Percentiles rank a stretch among this genome's conserved stretches.
These are phyloP conservation scores for Petrea volubilis DNA, from an alignment of 257 asterid species.

Conservation along the genomic window DNA sequence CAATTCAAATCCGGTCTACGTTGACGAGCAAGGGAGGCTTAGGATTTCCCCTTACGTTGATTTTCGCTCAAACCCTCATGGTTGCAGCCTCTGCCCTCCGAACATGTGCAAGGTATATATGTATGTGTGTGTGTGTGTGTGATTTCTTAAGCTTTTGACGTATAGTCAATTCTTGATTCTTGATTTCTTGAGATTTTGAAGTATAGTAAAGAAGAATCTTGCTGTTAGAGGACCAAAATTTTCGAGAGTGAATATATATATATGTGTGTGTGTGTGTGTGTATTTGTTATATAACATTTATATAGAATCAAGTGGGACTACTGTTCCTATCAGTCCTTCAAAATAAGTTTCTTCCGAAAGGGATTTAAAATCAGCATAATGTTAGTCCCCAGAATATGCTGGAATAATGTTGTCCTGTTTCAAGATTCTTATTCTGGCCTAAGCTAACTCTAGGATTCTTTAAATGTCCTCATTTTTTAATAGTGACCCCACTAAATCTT, in stretches of 20 bases:
- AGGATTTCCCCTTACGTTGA: constrained; percentile 73
- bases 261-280: too few relatives aligned
- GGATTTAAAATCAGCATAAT: neutral
- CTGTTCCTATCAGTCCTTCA: too few relatives aligned
- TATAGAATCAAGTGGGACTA: too few relatives aligned
- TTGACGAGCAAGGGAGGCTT: constrained; percentile 65
- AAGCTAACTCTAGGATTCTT: neutral
- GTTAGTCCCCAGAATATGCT: constrained; percentile 4
- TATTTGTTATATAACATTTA: too few relatives aligned
- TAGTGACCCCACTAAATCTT: constrained; percentile 30
- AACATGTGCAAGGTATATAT: constrained; percentile 77
- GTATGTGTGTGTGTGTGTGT: too few relatives aligned
- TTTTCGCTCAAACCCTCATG: constrained; percentile 55
- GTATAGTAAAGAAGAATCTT: neutral
- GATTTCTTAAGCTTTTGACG: neutral
- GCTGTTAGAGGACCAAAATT: neutral
- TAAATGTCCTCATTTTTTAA: neutral
- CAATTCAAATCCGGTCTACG: constrained; percentile 63
- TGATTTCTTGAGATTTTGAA: neutral
- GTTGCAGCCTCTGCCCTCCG: constrained; percentile 71
- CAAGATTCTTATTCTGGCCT: constrained; percentile 14
- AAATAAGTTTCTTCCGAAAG: too few relatives aligned
- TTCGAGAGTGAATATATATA: too few relatives aligned
- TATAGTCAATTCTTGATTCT: neutral
- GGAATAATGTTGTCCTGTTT: neutral